A percentile compares a stretch with the other conserved stretches of the same genome.
Conservation (phyloP, 2,329 filamentous ascomycete species). For the Colletotrichum agaves region DNA sequence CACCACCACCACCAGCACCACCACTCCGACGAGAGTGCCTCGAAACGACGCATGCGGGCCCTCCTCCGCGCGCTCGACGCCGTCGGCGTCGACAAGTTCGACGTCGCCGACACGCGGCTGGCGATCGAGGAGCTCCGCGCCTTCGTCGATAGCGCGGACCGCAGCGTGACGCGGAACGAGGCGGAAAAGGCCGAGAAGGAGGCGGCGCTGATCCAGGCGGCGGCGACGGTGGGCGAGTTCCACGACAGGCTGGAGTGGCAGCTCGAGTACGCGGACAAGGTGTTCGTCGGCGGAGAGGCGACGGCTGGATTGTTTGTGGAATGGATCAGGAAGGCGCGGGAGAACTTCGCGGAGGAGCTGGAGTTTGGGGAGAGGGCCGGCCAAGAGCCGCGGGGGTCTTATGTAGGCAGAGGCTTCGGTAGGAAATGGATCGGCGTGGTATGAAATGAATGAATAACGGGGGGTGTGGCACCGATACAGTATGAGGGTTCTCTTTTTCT, state of each 20-base stretch:
- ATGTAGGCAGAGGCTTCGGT: not conserved
- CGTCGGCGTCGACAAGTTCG: not conserved
- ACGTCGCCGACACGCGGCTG: not conserved
- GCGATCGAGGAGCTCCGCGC: not conserved
- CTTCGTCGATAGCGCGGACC: not conserved
- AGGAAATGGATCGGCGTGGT: not conserved
- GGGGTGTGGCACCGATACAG: not conserved
- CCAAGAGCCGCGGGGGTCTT: slow-evolving; percentile 1
- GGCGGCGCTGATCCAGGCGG: not conserved
- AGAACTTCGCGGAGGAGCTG: not conserved
- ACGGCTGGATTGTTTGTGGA: slow-evolving; percentile 1
- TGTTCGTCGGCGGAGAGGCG: slow-evolving; percentile 10
- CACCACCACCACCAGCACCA: not conserved
- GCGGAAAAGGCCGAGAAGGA: not conserved
- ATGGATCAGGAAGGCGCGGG: not conserved
- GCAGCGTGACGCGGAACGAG: not conserved
- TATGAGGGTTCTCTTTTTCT: not conserved
- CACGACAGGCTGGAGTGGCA: slow-evolving; percentile 12
- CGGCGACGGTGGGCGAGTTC: not conserved
- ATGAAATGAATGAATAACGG: not conserved
- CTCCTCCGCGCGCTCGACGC: not conserved
- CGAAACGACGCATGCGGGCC: not conserved
- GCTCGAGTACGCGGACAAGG: not conserved
- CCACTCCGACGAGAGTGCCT: not conserved
- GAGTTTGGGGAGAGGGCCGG: slow-evolving; percentile 14